Percentiles rank a stretch among this genome's conserved stretches.
phyloP scores from a whole-genome alignment of 2,329 filamentous ascomycete species.

The Penicillium occitanis region DNA sequence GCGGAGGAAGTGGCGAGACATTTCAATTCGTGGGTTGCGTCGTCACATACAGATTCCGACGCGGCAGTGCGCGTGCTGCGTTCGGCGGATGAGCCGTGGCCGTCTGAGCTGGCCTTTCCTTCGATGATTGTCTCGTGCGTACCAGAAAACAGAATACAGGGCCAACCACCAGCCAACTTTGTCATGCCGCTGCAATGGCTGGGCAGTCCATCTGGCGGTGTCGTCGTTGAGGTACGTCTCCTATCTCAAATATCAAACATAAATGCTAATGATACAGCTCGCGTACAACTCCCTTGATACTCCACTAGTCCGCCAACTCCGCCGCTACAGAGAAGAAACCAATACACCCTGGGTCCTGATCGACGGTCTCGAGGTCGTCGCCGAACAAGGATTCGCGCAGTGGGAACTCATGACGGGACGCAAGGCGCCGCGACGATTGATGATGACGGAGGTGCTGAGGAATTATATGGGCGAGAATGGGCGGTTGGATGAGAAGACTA shows the following conservation, averaged over 20 bases:
- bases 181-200: slow-evolving; percentile 69
- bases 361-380: slow-evolving; percentile 72
- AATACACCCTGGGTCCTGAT: slow-evolving; percentile 65
- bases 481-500: slow-evolving; percentile 40
- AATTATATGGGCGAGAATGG: slow-evolving; percentile 39
- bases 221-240: slow-evolving; percentile 63
- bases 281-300: slow-evolving; percentile 73
- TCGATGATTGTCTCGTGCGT: slow-evolving; percentile 77
- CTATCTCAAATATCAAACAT: not conserved
- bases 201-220: slow-evolving; percentile 69
- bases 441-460: slow-evolving; percentile 63
- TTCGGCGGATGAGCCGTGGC: slow-evolving; percentile 64
- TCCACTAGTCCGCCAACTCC: slow-evolving; percentile 67
- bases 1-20: slow-evolving; percentile 67
- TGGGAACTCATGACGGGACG: slow-evolving; percentile 78
- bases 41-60: slow-evolving; percentile 37
- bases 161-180: slow-evolving; percentile 66
- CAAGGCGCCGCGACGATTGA: slow-evolving; percentile 67
- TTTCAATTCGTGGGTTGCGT: slow-evolving; percentile 57
- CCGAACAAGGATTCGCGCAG: slow-evolving; percentile 77
- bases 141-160: slow-evolving; percentile 66
- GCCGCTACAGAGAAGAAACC: slow-evolving; percentile 57
- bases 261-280: slow-evolving; percentile 27
- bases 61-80: slow-evolving; percentile 55
- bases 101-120: slow-evolving; percentile 60